Conservation (phyloP, 2,329 filamentous ascomycete species). For the Nectriaceae sp. region DNA sequence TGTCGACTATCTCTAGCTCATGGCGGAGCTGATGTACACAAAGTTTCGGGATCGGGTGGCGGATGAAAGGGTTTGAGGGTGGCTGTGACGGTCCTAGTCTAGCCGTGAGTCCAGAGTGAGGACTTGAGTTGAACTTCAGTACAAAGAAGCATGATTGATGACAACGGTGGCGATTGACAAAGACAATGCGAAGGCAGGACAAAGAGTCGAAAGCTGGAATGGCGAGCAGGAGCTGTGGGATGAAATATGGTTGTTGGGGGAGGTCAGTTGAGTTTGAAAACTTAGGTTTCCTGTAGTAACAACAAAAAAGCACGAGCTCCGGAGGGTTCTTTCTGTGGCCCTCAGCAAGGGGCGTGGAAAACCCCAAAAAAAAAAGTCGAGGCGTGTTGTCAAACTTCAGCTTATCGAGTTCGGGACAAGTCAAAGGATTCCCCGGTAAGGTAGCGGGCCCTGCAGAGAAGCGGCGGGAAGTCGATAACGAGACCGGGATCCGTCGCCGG, state of each 20-base stretch:
- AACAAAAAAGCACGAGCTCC: background rate
- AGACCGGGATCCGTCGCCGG: background rate
- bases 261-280: background rate
- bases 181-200: background rate
- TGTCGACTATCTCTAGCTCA: background rate
- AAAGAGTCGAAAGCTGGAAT: background rate
- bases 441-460: background rate
- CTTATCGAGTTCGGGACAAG: background rate
- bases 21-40: slow-evolving; percentile 1
- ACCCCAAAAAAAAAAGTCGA: background rate
- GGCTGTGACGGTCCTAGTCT: background rate
- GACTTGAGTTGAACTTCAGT: slow-evolving; percentile 19
- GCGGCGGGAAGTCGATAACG: background rate
- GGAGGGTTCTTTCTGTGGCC: background rate
- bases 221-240: background rate
- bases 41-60: background rate
- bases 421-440: background rate
- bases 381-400: background rate
- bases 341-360: background rate
- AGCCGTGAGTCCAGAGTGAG: slow-evolving; percentile 26
- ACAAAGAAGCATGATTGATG: slow-evolving; percentile 22
- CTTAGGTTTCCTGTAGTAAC: background rate
- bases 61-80: background rate
- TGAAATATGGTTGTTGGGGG: background rate
- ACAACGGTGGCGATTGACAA: background rate